Percentiles rank a stretch among this genome's conserved stretches.
These are phyloP conservation scores for Whalleya microplaca DNA, from an alignment of 2,329 filamentous ascomycete species.

Conservation along the genomic window DNA sequence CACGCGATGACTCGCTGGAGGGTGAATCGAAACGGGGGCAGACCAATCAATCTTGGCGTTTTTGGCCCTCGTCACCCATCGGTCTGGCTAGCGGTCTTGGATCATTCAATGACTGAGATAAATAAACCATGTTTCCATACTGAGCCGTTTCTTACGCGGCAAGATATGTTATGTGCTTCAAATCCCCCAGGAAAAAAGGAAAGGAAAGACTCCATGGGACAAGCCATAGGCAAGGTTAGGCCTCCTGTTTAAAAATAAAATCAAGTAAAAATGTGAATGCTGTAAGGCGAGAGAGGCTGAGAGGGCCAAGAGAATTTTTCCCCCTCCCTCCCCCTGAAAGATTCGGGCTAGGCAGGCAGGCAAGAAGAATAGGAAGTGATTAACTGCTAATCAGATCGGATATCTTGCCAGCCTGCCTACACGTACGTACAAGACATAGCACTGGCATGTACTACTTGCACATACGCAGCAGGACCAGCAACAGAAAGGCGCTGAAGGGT, in stretches of 20 bases:
- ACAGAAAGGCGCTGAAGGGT: neutral
- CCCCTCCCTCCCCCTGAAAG: neutral
- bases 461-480: neutral
- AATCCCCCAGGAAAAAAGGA: neutral
- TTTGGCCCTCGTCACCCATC: constrained; percentile 13
- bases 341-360: neutral
- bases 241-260: neutral
- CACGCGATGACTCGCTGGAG: constrained; percentile 30
- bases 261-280: too few species aligned
- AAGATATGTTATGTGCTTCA: neutral
- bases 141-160: neutral
- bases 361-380: neutral
- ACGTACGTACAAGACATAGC: neutral
- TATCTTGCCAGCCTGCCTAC: neutral
- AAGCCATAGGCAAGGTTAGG: neutral
- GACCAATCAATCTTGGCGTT: constrained; percentile 29
- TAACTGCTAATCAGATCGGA: neutral
- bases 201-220: neutral
- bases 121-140: constrained; percentile 3
- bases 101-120: constrained; percentile 7
- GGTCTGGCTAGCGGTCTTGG: neutral
- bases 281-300: neutral
- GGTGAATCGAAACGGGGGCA: constrained; percentile 17
- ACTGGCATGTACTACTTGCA: too few species aligned
- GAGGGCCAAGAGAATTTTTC: neutral